Base-by-base conservation (phyloP, 768 basidiomycete genomes). In the Phaeotremella fagi region DNA sequence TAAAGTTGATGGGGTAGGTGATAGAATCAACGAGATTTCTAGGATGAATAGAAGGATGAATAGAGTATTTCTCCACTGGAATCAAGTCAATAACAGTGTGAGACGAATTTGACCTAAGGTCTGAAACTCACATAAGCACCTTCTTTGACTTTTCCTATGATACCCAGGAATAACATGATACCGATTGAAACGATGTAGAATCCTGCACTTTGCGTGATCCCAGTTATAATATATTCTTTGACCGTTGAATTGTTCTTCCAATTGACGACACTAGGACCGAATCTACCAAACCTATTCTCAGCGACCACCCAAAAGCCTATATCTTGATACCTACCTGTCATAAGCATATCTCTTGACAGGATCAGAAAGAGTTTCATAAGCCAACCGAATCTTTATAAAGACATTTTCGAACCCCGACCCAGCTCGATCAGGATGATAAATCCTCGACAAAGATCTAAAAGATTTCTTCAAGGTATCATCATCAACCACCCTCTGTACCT, bases 271-370 rank as follows among this genome's bases (percentile, higher is more conserved):
- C 60, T 46, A 7, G 66, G 63, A 12, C 66, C 66, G 33, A 68
- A 68, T 11, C 64, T 64, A 48, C n/a, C 37, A 12, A 5, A 15
- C 33, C 11, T 9, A 35, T n/a, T 35, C 11, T 35, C 33, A 35
- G 38, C 38, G 7, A 22, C 56, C 46, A 55, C 49, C 45, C 33
- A 20, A 3, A 14, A 15, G 14, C 14, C 29, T 42, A 31, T n/a
- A 27, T 35, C 29, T 16, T 14, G 26, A 23, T 14, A 20, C 61
- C 33, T 23, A 67, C 65, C 68, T 48, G 37, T 70, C 65, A 46
- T 67, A 67, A 11, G 68, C 68, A 47, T 60, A 70, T 31, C 68
- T 56, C 41, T 61, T 70, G 16, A 60, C 44, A 4, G 68, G 65
- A 46, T 67, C 63, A 0, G 55, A 55, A 12, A 70, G 47, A 3